These are phyloP conservation scores for Magnaporthiopsis incrustans DNA, from an alignment of 2,329 filamentous ascomycete species.

Conservation along the genomic window DNA sequence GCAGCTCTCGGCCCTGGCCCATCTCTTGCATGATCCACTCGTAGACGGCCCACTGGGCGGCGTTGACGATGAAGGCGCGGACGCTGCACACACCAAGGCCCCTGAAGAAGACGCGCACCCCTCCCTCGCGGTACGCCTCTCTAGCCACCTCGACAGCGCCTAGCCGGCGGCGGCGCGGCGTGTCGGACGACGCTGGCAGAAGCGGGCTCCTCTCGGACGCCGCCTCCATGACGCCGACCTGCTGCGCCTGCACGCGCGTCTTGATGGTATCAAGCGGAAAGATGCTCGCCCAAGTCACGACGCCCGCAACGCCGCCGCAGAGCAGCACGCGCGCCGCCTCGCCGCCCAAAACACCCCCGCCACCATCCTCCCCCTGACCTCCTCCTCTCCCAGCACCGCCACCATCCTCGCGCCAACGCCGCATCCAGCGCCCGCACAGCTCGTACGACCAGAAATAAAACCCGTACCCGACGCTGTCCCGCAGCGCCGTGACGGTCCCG, in stretches of 20 bases:
- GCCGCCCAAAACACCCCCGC: conserved; percentile 15
- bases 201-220: conserved; percentile 18
- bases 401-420: conserved; percentile 12
- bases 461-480: conserved; percentile 89
- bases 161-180: conserved; percentile 15
- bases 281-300: conserved; percentile 82
- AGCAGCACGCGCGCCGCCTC: conserved; percentile 60
- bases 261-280: conserved; percentile 92
- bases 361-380: not conserved
- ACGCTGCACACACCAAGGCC: conserved; percentile 75
- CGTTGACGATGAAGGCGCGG: conserved; percentile 86
- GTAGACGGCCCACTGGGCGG: conserved; percentile 86
- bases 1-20: conserved; percentile 23
- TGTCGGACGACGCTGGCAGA: not conserved
- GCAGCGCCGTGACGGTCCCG: conserved; percentile 69
- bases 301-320: conserved; percentile 79
- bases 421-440: conserved; percentile 55
- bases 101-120: conserved; percentile 58
- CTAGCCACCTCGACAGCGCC: conserved; percentile 57
- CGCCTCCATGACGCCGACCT: conserved; percentile 16
- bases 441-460: conserved; percentile 98
- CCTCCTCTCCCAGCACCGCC: not conserved
- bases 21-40: conserved; percentile 73
- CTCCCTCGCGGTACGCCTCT: conserved; percentile 57
- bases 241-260: conserved; percentile 79